phyloP scores from a whole-genome alignment of 257 asterid genomes.

The Lantana camara region DNA sequence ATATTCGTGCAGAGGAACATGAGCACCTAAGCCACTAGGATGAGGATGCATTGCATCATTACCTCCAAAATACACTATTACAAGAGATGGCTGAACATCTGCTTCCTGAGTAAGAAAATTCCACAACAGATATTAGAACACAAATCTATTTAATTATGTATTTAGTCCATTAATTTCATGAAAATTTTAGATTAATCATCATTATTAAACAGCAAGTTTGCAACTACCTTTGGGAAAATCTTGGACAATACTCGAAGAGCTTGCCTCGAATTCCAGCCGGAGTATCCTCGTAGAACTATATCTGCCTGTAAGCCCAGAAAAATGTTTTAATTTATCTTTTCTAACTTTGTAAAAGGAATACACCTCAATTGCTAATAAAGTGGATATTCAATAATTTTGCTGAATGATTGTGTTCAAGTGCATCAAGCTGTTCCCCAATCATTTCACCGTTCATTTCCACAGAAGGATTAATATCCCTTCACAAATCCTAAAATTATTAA shows the following conservation, averaged over 20 bases:
- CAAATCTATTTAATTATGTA: background rate
- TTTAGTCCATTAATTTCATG: no score
- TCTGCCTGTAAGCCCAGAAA: conserved; percentile 59
- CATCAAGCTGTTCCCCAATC: no score
- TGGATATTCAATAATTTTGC: no score
- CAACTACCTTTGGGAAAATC: conserved; percentile 83
- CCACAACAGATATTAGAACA: no score
- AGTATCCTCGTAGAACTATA: conserved; percentile 69
- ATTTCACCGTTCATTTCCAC: no score
- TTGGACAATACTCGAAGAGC: conserved; percentile 65
- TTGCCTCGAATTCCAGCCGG: conserved; percentile 86
- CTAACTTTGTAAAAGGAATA: no score
- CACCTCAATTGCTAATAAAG: no score
- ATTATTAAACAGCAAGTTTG: conserved; percentile 1
- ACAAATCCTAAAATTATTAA: no score
- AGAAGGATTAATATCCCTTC: no score
- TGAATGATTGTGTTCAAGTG: no score
- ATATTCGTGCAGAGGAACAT: conserved; percentile 84
- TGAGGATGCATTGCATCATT: conserved; percentile 76
- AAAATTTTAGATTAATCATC: background rate
- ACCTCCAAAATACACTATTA: conserved; percentile 83
- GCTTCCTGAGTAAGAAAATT: conserved; percentile 51
- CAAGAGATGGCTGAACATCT: conserved; percentile 38
- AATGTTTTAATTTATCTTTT: background rate
- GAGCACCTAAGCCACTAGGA: conserved; percentile 70